These are phyloP conservation scores for Agarophyton chilense DNA, from an alignment of 23 red algal genomes.

Conservation along the genomic window DNA sequence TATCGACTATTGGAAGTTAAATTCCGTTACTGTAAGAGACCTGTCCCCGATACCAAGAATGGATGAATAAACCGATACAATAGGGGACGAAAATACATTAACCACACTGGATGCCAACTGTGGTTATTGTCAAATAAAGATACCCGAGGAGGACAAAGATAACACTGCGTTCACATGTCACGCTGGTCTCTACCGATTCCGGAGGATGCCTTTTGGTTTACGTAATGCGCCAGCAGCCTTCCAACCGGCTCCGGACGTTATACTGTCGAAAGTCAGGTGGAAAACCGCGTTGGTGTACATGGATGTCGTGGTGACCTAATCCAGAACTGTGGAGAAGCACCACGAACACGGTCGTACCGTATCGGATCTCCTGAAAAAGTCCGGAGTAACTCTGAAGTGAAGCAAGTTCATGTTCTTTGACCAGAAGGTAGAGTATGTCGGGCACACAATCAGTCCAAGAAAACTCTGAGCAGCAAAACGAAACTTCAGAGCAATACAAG, in stretches of 20 bases:
- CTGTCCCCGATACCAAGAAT: constrained; percentile 21
- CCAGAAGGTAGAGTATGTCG: too few species aligned
- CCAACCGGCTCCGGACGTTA: constrained; percentile 32
- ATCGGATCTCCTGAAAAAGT: too few species aligned
- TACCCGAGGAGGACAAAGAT: not conserved
- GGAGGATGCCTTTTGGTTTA: constrained; percentile 17
- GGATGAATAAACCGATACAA: constrained; percentile 37
- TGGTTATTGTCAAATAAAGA: not conserved
- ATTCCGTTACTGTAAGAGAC: constrained; percentile 23
- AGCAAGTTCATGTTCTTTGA: too few species aligned
- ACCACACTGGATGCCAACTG: constrained; percentile 22
- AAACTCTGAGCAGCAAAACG: too few species aligned
- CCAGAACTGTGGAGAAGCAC: constrained; percentile 1
- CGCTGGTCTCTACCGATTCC: not conserved
- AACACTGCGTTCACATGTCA: constrained; percentile 17
- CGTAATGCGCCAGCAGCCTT: constrained; percentile 31
- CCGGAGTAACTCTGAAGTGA: too few species aligned
- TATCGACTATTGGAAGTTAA: constrained; percentile 30
- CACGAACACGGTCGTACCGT: too few species aligned
- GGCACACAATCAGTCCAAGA: too few species aligned
- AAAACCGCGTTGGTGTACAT: not conserved
- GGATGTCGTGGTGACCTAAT: constrained; percentile 6
- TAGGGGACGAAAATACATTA: not conserved
- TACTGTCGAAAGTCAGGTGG: constrained; percentile 4
- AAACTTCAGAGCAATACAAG: too few species aligned